phyloP scores from a whole-genome alignment of 1,284 basidiomycete species.

The Melampsora larici-populina region DNA sequence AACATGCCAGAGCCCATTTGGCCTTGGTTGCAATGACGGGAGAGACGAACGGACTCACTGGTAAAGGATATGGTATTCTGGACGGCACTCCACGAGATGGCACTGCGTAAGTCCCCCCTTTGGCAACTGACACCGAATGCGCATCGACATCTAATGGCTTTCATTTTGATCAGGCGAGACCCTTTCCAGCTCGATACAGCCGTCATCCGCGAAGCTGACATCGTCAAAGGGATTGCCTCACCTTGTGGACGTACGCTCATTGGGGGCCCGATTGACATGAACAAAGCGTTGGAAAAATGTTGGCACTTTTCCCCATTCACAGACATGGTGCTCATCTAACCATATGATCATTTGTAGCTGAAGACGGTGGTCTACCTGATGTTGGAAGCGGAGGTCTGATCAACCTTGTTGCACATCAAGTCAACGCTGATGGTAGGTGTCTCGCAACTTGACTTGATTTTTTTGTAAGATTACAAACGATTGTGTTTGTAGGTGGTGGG shows the following conservation, averaged over 20 bases:
- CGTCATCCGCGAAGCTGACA: constrained; percentile 19
- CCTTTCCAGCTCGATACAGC: constrained; percentile 19
- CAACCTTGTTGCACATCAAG: constrained; percentile 22
- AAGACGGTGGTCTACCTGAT: constrained; percentile 28
- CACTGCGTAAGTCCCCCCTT: constrained; percentile 6
- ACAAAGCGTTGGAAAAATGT: constrained; percentile 16
- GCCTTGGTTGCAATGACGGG: constrained; percentile 23
- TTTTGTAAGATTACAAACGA: background rate
- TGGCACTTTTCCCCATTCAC: background rate
- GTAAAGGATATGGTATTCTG: constrained; percentile 24
- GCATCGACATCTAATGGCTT: too few species aligned
- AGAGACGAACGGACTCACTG: constrained; percentile 20
- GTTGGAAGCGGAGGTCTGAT: constrained; percentile 22
- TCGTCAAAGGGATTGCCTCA: constrained; percentile 15
- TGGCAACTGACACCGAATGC: background rate
- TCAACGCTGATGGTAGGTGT: constrained; percentile 31
- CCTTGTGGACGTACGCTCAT: constrained; percentile 35
- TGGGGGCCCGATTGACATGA: constrained; percentile 17
- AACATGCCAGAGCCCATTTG: constrained; percentile 22
- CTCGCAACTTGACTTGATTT: background rate
- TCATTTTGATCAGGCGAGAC: background rate
- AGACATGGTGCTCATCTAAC: background rate
- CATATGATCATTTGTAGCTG: background rate
- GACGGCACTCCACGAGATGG: constrained; percentile 21
- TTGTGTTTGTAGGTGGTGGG: constrained; percentile 13